These are phyloP conservation scores for Penicillium nucicola DNA, from an alignment of 495 filamentous ascomycete genomes.

Conservation along the genomic window DNA sequence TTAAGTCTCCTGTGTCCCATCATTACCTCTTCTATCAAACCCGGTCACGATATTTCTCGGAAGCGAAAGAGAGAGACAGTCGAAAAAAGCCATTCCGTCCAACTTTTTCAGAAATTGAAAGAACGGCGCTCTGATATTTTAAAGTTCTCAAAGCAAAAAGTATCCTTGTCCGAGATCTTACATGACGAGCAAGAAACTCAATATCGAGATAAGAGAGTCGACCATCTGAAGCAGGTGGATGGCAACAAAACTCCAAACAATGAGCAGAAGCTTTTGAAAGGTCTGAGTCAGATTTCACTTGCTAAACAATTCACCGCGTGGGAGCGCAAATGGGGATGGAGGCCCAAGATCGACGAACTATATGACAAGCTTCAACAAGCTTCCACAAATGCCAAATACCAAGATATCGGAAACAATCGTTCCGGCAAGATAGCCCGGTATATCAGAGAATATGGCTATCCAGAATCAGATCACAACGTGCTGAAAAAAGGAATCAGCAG, in stretches of 20 bases:
- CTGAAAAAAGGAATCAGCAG: background rate
- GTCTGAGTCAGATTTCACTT: background rate
- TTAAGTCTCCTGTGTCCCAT: no score
- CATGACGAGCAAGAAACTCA: background rate
- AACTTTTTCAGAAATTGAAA: no score
- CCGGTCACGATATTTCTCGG: background rate
- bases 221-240: background rate
- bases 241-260: background rate
- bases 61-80: background rate
- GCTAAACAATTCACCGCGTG: background rate
- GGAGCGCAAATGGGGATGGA: background rate
- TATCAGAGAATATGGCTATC: background rate
- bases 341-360: background rate
- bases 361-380: background rate
- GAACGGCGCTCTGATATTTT: background rate
- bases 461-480: background rate
- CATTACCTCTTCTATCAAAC: no score
- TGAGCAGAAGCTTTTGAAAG: background rate
- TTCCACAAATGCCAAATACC: background rate
- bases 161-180: background rate
- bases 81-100: no score
- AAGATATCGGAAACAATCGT: background rate
- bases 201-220: background rate
- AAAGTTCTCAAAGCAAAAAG: background rate
- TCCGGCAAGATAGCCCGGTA: background rate